phyloP scores from a whole-genome alignment of 2,329 filamentous ascomycete species.

The Thielaviopsis punctulata region DNA sequence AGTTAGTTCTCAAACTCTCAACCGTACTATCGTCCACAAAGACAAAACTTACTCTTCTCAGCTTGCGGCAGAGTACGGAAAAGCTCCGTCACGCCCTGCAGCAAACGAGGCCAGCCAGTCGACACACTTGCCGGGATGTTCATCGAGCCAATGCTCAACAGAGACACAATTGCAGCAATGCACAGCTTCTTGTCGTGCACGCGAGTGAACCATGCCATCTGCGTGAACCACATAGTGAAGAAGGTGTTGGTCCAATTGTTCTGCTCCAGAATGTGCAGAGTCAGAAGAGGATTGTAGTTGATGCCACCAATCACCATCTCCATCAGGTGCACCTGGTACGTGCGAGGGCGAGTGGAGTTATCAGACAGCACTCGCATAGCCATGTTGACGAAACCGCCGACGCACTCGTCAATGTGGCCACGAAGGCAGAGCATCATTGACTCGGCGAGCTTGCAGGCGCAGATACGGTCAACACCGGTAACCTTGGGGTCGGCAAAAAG shows the following conservation, averaged over 20 bases:
- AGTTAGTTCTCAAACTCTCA: neutral
- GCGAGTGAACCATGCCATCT: constrained; percentile 79
- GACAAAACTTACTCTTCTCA: constrained; percentile 50
- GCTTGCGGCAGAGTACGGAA: constrained; percentile 85
- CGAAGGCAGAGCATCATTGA: constrained; percentile 92
- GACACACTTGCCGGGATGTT: constrained; percentile 86
- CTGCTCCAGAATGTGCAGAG: constrained; percentile 72
- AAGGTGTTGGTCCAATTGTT: constrained; percentile 97
- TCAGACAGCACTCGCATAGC: constrained; percentile 67
- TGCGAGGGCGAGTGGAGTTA: constrained; percentile 72
- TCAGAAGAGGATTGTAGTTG: constrained; percentile 83
- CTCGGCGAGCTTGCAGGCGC: constrained; percentile 92
- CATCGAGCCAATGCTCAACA: constrained; percentile 62
- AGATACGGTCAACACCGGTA: constrained; percentile 84
- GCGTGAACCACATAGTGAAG: constrained; percentile 95
- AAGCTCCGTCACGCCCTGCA: constrained; percentile 72
- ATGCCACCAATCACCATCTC: constrained; percentile 98
- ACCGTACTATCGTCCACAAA: neutral
- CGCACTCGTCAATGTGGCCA: constrained; percentile 71
- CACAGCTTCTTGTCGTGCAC: constrained; percentile 99
- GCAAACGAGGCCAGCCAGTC: constrained; percentile 81
- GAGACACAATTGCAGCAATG: constrained; percentile 77
- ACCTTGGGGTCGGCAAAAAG: constrained; percentile 91
- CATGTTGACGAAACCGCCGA: constrained; percentile 76
- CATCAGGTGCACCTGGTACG: constrained; percentile 90